Base-by-base conservation (phyloP, 768 basidiomycete genomes). In the Lentinus tigrinus region DNA sequence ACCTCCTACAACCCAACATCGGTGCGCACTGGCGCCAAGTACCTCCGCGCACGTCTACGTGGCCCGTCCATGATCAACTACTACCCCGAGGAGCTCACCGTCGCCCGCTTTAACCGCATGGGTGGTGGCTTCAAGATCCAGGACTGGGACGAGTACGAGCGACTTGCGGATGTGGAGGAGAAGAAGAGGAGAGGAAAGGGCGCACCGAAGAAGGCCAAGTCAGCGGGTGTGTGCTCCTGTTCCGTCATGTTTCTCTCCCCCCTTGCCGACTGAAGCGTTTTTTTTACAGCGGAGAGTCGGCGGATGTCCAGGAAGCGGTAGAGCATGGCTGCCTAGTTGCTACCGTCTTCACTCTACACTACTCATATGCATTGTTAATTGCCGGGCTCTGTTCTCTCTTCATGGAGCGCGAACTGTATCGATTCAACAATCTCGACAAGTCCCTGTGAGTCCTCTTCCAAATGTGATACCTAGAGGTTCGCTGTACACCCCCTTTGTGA, bases 11-110 rank as follows among this genome's bases (percentile, higher is more conserved):
- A 98, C 73, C 95, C 95, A 0, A 81, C 81, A 2, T 83, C 82
- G 26, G 70, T 84, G 14, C 87, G 95, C 17, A 95, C 91, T 0
- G 96, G 96, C 17, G 89, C 93, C 26, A 98, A 98, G 75, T 94
- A 96, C 75, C 85, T 98, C 46, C 85, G 89, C 19, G 79, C 82
- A 14, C 81, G 89, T 17, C 83, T 98, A 36, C 84, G 87, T 0
- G 96, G 95, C 0, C 93, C 93, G 0, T 81, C 92, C 26, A 91
- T 97, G 87, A 69, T 88, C 62, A 76, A 82, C 4, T 98, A 98
- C 76, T 95, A 95, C 74, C 90, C 89, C 0, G 70, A 74, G 21
- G 72, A 75, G n/a, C 65, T 90, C 57, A 78, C 83, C 59, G 75
- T 93, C 50, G 70, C 83, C 31, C 62, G 78, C 57, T 81, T 82